These are phyloP conservation scores for Fusarium nematophilum DNA, from an alignment of 2,329 filamentous ascomycete species.

Conservation along the genomic window DNA sequence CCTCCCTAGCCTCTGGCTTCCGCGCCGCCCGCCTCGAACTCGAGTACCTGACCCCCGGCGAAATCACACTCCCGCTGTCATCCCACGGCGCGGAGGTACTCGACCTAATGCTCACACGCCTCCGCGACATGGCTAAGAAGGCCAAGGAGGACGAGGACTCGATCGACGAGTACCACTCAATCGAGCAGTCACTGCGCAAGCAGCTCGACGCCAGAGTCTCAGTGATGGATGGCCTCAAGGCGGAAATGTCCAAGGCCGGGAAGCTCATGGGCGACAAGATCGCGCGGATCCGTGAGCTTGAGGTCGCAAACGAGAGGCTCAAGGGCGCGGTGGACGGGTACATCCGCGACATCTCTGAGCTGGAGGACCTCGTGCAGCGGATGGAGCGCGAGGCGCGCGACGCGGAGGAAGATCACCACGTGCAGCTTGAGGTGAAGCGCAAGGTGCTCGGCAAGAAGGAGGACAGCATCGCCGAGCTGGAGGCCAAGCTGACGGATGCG, in stretches of 20 bases:
- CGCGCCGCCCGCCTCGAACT: conserved; percentile 69
- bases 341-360: conserved; percentile 62
- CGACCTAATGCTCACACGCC: conserved; percentile 62
- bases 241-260: conserved; percentile 53
- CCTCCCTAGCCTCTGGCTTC: conserved; percentile 61
- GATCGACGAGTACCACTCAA: conserved; percentile 70
- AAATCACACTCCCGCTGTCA: conserved; percentile 63
- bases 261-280: conserved; percentile 52
- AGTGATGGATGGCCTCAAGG: conserved; percentile 61
- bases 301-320: conserved; percentile 62
- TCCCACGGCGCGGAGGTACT: conserved; percentile 66
- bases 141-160: conserved; percentile 62
- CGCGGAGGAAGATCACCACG: conserved; percentile 45
- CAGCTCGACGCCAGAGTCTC: conserved; percentile 66
- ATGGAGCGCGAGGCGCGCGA: conserved; percentile 56
- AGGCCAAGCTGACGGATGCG: conserved; percentile 56
- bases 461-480: conserved; percentile 54
- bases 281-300: conserved; percentile 57
- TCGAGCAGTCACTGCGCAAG: conserved; percentile 65
- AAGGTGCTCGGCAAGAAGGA: conserved; percentile 52
- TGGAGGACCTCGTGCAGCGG: conserved; percentile 62
- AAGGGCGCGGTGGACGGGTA: conserved; percentile 65
- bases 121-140: conserved; percentile 61
- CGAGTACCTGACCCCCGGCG: conserved; percentile 71
- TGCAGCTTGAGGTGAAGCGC: conserved; percentile 49